Evolutionary conservation across 306 rosid species (phyloP), one percentile per base, ranked within the genome.

Genomic region (Mimosa pudica): DNA sequence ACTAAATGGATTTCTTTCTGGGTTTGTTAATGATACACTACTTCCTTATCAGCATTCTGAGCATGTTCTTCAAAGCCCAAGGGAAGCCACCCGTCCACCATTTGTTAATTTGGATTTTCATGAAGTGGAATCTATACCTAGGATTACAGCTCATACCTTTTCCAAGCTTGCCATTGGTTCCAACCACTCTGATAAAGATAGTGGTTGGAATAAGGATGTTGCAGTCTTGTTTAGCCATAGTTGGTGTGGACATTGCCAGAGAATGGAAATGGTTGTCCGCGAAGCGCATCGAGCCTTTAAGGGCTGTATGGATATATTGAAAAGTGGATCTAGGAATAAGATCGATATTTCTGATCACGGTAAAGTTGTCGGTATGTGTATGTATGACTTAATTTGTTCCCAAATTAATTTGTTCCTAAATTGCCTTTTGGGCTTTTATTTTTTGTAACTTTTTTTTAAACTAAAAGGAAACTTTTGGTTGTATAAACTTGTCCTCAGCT

Each of bases 171-270:
- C 86, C 73, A 82, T 85, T 77, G 97, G 97, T 76, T 87, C 77
- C 79, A 89, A 91, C 82, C 85, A 78, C 77, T 92, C 97, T 69
- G 83, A 84, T 84, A 77, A 84, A 81, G 82, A 79, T 67, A 79
- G 81, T 64, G 75, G 89, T 36, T 85, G 88, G 94, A 81, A 84
- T 78, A 84, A 86, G 86, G 98, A 95, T 92, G 94, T 90, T 76
- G 70, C 92, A 89, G 97, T 95, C 80, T 84, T 95, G 79, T 92
- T 95, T 84, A 91, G 96, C 92, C 88, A 95, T 81, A 92, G 84
- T 80, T 95, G 98, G 98, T 95, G 98, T 81, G 97, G 93, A 52
- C 91, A 88, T 86, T 92, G 97, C 85, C 96, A 91, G 80, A 89
- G 97, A 86, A 95, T 89, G 91, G 98, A 92, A 78, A 71, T 92